Base-by-base conservation (phyloP, 805 yeast genomes). In the Cyberlindnera mississippiensis region DNA sequence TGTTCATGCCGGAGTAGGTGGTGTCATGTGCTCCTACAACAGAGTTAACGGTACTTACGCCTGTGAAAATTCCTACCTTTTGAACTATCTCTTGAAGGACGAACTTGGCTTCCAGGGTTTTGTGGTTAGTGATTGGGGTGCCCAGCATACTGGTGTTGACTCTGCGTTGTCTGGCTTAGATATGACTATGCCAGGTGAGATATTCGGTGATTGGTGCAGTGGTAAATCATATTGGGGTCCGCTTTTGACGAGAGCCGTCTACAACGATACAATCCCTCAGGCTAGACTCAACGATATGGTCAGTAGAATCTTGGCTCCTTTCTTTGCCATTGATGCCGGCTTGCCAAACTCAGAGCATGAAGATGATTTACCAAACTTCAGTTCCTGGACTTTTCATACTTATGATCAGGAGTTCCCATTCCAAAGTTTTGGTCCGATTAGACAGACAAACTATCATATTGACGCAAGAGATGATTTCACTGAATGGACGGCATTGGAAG, bases 91-190 rank as follows among this genome's bases (percentile, higher is more conserved):
- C 19, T 60, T 80, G 48, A 80, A 78, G 59, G 80, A 72, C 36
- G 83, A 80, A 56, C 59, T 78, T 38, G 84, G 83, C 0, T 80
- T 78, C 52, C 83, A 79, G 60, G 85, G 85, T 0, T 79, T 76
- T 57, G 80, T 79, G n/a, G 72, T 78, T 42, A 69, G 80, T 20
- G 85, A 79, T 53, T 78, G 84, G 82, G 78, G 76, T n/a, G 84
- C 81, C 5, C 80, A 73, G 45, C 80, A 73, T 49, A 55, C 73
- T 8, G 84, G 85, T 6, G 76, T 78, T 5, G 66, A 69, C 38
- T 69, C 80, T 1, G 79, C 75, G 1, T 59, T 76, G 18, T 69
- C 82, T 2, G 86, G 86, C 3, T 59, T 77, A 28, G 85, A 80
- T 58, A 76, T 80, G 82, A 66, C 75, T 11, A 78, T 80, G 84